A percentile compares a stretch with the other conserved stretches of the same genome.
These are phyloP conservation scores for Phialophora chinensis DNA, from an alignment of 2,329 filamentous ascomycete species.

Conservation along the genomic window DNA sequence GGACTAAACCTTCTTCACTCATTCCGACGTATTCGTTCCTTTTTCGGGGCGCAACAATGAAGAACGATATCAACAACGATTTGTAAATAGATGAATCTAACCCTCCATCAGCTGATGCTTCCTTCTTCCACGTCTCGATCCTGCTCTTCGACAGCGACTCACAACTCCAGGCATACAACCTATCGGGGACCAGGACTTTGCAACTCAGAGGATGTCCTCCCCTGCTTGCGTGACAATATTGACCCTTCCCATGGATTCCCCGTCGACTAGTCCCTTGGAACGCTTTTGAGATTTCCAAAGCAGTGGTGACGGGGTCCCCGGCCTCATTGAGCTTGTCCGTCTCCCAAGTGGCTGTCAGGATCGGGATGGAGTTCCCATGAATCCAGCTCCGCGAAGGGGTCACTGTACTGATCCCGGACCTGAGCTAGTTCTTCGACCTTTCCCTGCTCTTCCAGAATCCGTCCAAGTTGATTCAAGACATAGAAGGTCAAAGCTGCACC, in stretches of 20 bases:
- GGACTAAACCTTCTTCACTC: background rate
- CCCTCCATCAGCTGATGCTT: background rate
- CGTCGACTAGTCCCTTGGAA: no score
- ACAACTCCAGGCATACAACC: no score
- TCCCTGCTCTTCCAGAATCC: background rate
- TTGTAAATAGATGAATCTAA: background rate
- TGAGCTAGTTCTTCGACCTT: background rate
- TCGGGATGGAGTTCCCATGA: background rate
- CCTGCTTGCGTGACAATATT: background rate
- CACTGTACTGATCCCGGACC: background rate
- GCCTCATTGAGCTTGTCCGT: no score
- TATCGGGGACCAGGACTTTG: background rate
- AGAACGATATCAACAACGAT: background rate
- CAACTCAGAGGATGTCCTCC: background rate
- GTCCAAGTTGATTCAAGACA: background rate
- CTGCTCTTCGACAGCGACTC: background rate
- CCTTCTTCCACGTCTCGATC: background rate
- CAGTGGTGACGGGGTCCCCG: background rate
- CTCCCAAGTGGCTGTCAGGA: background rate
- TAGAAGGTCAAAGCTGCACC: fast-evolving
- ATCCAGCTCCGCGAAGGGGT: background rate
- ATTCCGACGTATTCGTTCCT: background rate
- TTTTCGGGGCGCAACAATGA: background rate
- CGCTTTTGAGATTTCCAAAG: background rate
- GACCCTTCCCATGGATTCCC: background rate